Evolutionary conservation across 441 rosid genomes (phyloP), one percentile per base, ranked within the genome.

Genomic region (Bocquillonia castaneifolia): DNA sequence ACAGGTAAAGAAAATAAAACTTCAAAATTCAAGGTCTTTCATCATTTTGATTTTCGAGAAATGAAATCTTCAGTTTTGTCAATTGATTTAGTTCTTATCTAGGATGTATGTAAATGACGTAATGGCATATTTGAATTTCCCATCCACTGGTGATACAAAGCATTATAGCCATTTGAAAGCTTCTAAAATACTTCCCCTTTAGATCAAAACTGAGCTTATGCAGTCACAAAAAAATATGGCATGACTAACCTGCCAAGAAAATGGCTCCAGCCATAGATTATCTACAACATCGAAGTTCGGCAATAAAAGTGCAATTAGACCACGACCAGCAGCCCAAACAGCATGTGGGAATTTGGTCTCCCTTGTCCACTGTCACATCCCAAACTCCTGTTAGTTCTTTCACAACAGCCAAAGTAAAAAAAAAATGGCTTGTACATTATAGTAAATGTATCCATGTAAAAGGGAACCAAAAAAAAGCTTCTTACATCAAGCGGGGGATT

Each of bases 281-380:
- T 93, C 96, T 28, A 93, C 97, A 22, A 81, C 75, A 71, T 89
- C 99, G 40, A 85, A 93, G 75, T 89, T 93, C 44, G 99, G 99
- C 63, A 91, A 80, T 28, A 93, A 73, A 79, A 83, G 83, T 37
- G 96, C 82, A 54, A 89, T 88, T 44, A 93, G 95, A 65, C 92
- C 95, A 77, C 96, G 91, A 39, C 99, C 99, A 82, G 95, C 93
- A 66, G 97, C 96, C 98, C 97, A 93, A 59, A 93, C 92, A 70
- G 96, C 95, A 82, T 93, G 98, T 31, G 96, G 95, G 73, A 85
- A 88, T 81, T 93, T 93, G 74, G 88, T 82, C 74, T 93, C 95
- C 84, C 83, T 88, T 31, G 98, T 89, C 98, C 98, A 91, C 95
- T 88, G 71, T 70, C 62, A 77, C 57, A 74, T 53, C 51, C 54